Base-by-base conservation (phyloP, 176 grass and related monocot genomes). In the Typha latifolia region DNA sequence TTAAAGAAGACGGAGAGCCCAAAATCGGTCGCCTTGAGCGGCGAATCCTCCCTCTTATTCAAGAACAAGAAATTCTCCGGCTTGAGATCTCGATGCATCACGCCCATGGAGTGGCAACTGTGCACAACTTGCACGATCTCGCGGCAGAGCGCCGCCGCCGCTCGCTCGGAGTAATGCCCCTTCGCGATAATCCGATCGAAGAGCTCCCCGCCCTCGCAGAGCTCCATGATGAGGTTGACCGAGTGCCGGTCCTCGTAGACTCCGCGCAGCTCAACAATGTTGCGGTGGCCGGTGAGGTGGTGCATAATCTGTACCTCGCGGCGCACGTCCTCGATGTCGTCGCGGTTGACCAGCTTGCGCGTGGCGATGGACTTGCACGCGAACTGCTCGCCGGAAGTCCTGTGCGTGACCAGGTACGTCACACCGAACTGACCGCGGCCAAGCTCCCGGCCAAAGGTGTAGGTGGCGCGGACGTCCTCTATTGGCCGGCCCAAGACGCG, bases 301-400 rank as follows among this genome's bases (percentile, higher is more conserved):
- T 96, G 74, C 91, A 96, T 96, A 77, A 91, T 96, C 91, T 96
- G 91, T 65, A 96, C 85, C 87, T 96, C 91, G 48, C 91, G 76
- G 34, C 85, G 82, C 67, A 96, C 91, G 67, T 96, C 91, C 82
- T 96, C 87, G 62, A 96, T 62, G 82, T 96, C 92, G 72, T 96
- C 88, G 65, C 72, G 78, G 73, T 91, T 89, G 68, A 90, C 78
- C 49, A 99, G 89, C 86, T 93, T 99, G 51, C 94, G 83, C 1
- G 86, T 90, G 61, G 94, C 89, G 84, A 99, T 99, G 47, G 94
- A 99, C 86, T 99, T 99, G 77, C 94, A 99, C 19, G 94, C 94
- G 64, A 90, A 90, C 70, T 80, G 83, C 82, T 87, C 62, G 4
- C 84, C 86, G 0, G 94, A 79, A 51, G 64, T 31, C 31, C 81